These are phyloP conservation scores for Galeopsis tetrahit DNA, from an alignment of 257 asterid genomes.

Conservation along the genomic window DNA sequence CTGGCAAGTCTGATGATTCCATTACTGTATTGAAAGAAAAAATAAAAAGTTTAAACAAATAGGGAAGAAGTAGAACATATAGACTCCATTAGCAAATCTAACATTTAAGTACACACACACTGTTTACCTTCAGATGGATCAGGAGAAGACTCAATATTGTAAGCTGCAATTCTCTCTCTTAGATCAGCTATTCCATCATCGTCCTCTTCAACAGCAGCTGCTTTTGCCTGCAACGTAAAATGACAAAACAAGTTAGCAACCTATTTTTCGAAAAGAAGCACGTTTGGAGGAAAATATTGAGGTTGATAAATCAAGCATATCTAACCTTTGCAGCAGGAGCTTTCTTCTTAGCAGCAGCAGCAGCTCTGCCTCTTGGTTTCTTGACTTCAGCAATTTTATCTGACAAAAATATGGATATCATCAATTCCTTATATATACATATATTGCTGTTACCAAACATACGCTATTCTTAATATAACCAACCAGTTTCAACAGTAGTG, in stretches of 20 bases:
- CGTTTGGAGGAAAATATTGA: background rate
- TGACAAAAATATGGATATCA: slow-evolving; percentile 28
- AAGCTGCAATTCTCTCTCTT: slow-evolving; percentile 81
- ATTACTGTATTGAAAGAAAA: slow-evolving; percentile 38
- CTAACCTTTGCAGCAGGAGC: slow-evolving; percentile 75
- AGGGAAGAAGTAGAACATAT: too few species aligned
- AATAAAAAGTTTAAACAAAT: too few species aligned
- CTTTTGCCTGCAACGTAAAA: slow-evolving; percentile 50
- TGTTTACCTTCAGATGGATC: slow-evolving; percentile 64
- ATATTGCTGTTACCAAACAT: background rate
- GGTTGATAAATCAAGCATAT: background rate
- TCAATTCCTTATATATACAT: background rate
- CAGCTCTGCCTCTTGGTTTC: slow-evolving; percentile 66
- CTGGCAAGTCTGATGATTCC: slow-evolving; percentile 51
- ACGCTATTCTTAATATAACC: slow-evolving; percentile 14
- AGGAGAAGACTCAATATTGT: slow-evolving; percentile 88
- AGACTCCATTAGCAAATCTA: too few species aligned
- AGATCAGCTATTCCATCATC: slow-evolving; percentile 67
- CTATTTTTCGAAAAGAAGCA: background rate
- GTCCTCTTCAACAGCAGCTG: slow-evolving; percentile 52
- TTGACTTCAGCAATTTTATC: slow-evolving; percentile 50
- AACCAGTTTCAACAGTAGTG: slow-evolving; percentile 55
- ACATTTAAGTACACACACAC: too few species aligned
- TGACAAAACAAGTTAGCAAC: slow-evolving; percentile 7
- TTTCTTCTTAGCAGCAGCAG: slow-evolving; percentile 63